These are phyloP conservation scores for Xylaria sp. DNA, from an alignment of 2,329 filamentous ascomycete species.

Conservation along the genomic window DNA sequence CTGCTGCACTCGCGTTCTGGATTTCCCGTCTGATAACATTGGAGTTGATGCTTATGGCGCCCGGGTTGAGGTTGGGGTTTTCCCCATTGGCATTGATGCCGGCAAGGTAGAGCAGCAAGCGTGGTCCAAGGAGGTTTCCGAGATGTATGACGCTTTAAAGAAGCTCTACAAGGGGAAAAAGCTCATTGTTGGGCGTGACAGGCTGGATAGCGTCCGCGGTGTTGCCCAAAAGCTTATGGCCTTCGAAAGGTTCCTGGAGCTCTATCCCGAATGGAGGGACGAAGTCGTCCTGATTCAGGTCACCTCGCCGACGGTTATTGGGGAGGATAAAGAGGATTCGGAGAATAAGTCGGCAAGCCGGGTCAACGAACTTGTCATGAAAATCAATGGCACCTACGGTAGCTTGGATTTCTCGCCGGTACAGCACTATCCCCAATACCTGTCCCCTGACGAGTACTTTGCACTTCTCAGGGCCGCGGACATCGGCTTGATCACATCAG, in stretches of 20 bases:
- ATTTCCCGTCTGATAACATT: slow-evolving; percentile 83
- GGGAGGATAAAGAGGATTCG: slow-evolving; percentile 75
- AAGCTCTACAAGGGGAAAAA: slow-evolving; percentile 86
- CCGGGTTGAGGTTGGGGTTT: slow-evolving; percentile 88
- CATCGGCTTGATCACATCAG: slow-evolving; percentile 91
- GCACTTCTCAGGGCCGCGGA: slow-evolving; percentile 88
- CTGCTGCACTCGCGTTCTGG: slow-evolving; percentile 87
- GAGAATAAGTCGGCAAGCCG: slow-evolving; percentile 84
- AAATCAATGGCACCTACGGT: slow-evolving; percentile 89
- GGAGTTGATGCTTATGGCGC: slow-evolving; percentile 88
- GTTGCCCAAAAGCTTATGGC: slow-evolving; percentile 96
- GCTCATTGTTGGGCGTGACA: slow-evolving; percentile 91
- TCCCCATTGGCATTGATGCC: slow-evolving; percentile 94
- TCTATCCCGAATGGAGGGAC: slow-evolving; percentile 88
- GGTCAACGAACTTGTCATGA: slow-evolving; percentile 86
- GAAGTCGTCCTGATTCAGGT: slow-evolving; percentile 94
- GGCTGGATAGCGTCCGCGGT: slow-evolving; percentile 89
- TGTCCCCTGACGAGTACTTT: slow-evolving; percentile 89
- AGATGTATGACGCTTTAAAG: slow-evolving; percentile 73
- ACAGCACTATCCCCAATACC: slow-evolving; percentile 92
- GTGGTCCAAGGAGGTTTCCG: slow-evolving; percentile 69
- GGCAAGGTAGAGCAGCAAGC: slow-evolving; percentile 74
- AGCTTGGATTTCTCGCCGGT: slow-evolving; percentile 88
- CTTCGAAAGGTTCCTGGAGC: slow-evolving; percentile 88
- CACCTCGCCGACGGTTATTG: slow-evolving; percentile 81